Base-by-base conservation (phyloP, 306 rosid genomes). In the Pueraria montana region DNA sequence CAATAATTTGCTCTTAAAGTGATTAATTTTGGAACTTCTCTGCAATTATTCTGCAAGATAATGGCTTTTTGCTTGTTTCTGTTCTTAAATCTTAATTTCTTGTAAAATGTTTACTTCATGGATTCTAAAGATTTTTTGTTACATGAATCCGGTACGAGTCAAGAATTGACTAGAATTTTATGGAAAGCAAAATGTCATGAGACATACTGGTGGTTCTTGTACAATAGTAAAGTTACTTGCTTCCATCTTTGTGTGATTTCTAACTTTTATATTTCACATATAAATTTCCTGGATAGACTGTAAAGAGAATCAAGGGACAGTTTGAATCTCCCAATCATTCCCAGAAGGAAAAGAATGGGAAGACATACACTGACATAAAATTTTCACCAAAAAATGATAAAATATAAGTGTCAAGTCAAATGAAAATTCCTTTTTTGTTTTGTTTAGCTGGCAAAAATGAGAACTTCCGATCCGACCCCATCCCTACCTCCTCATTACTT, bases 1-100 rank as follows among this genome's bases (percentile, higher is more conserved):
- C 65, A 18, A 40, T 66, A 48, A 59, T 59, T 40, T 38, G 64
- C 59, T 85, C 77, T 68, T 58, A 36, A 24, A 27, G 1, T 14
- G 8, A 26, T 63, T 63, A 63, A 23, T 77, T 80, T 75, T 77
- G 52, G 20, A 81, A 43, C 58, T 65, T 78, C 40, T 76, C 26
- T 55, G 46, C 48, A 64, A 43, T 58, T 64, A 63, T 56, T 72
- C 34, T 82, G 72, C 78, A 56, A 53, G 75, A 72, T 53, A 30
- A 45, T 77, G 80, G 77, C 26, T 11, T 11, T 43, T 64, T 50
- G 59, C 56, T 68, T 75, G 30, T 74, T 71, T 18, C 34, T 71
- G 74, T 77, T 32, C 66, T 11, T 59, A 59, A 24, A 59, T 59
- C 80, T 65, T 55, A 58, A n/a, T n/a, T n/a, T 82, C 30, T 65